Percentiles rank a stretch among this genome's conserved stretches.
Conservation (phyloP, 1,284 basidiomycete species). For the Boletus sp. region DNA sequence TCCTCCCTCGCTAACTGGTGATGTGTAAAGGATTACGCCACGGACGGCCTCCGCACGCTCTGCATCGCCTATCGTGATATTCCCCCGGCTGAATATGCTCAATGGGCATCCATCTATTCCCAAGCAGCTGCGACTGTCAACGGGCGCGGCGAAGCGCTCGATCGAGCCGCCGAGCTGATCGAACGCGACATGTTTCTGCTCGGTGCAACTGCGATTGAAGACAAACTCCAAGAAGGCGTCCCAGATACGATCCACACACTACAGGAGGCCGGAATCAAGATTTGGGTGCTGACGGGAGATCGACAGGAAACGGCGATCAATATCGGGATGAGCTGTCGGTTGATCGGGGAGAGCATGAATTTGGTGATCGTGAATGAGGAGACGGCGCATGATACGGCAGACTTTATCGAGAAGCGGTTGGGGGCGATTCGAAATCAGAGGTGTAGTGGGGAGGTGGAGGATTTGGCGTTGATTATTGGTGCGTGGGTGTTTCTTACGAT, state of each 20-base stretch:
- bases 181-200: conserved; percentile 91
- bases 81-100: conserved; percentile 83
- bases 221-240: conserved; percentile 97
- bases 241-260: conserved; percentile 97
- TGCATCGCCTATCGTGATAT: conserved; percentile 94
- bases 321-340: conserved; percentile 93
- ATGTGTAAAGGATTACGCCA: conserved; percentile 75
- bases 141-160: conserved; percentile 89
- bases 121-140: conserved; percentile 91
- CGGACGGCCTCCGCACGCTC: conserved; percentile 94
- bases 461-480: conserved; percentile 95
- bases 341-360: conserved; percentile 99
- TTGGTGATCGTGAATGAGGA: conserved; percentile 95
- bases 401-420: conserved; percentile 85
- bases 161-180: conserved; percentile 92
- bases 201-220: conserved; percentile 97
- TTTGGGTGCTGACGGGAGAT: conserved; percentile 98
- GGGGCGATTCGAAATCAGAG: conserved; percentile 91
- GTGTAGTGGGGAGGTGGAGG: conserved; percentile 87
- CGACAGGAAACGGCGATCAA: conserved; percentile 99
- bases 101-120: conserved; percentile 87
- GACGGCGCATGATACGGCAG: conserved; percentile 75
- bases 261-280: conserved; percentile 98
- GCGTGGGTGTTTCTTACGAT: too few relatives aligned
- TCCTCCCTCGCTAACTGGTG: neutral